Conservation (phyloP, 306 rosid species). For the Arachis stenosperma region DNA sequence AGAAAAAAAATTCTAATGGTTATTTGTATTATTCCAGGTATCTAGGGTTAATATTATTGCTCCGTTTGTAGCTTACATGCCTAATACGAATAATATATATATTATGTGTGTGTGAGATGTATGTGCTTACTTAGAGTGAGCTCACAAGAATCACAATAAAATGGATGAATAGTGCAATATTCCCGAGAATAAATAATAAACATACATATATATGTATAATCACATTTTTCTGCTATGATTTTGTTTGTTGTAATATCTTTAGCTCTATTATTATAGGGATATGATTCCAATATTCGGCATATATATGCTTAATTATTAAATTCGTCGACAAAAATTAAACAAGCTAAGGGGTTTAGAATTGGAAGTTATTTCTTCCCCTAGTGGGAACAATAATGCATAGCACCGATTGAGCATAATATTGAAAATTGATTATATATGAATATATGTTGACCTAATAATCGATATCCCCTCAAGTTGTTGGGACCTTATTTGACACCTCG, state of each 20-base stretch:
- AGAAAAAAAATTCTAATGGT: not conserved
- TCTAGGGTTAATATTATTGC: not conserved
- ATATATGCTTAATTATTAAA: slow-evolving; percentile 34
- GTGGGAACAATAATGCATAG: slow-evolving; percentile 38
- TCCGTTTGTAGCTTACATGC: not conserved
- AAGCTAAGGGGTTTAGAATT: slow-evolving; percentile 18
- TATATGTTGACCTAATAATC: slow-evolving; percentile 40
- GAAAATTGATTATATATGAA: too few species aligned
- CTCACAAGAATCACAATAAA: slow-evolving; percentile 5
- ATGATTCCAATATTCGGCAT: slow-evolving; percentile 59
- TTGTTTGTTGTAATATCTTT: slow-evolving; percentile 27
- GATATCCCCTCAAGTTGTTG: not conserved
- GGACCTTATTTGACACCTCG: too few species aligned
- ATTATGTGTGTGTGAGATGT: not conserved
- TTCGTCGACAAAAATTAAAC: slow-evolving; percentile 18
- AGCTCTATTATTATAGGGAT: slow-evolving; percentile 44
- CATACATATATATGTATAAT: not conserved
- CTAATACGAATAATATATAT: too few species aligned
- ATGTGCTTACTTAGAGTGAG: slow-evolving; percentile 11
- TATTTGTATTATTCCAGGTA: slow-evolving; percentile 18
- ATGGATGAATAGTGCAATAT: not conserved
- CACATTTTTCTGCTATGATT: slow-evolving; percentile 13
- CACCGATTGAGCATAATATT: not conserved
- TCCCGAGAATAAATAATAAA: slow-evolving; percentile 27
- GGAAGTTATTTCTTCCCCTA: slow-evolving; percentile 19